Conservation (phyloP, 768 basidiomycete species). For the Panaeolus papilionaceus region DNA sequence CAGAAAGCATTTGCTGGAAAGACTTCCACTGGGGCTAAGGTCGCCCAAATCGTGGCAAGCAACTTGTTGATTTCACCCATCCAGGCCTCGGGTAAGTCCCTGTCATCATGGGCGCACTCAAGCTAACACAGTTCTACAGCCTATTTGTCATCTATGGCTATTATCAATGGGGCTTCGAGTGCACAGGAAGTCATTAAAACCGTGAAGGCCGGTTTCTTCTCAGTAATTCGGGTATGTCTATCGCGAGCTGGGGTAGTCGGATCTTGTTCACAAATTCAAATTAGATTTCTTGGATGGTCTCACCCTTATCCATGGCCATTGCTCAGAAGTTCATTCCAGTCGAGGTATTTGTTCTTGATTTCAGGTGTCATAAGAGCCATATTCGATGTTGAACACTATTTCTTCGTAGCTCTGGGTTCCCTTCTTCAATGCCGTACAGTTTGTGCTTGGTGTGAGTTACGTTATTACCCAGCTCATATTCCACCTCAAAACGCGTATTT, state of each 20-base stretch:
- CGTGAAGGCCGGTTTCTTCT: conserved; percentile 74
- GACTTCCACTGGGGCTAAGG: conserved; percentile 63
- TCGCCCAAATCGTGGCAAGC: conserved; percentile 78
- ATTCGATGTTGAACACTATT: neutral
- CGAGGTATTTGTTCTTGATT: conserved; percentile 49
- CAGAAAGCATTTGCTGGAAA: conserved; percentile 82
- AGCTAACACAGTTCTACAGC: conserved; percentile 40
- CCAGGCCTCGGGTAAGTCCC: conserved; percentile 63
- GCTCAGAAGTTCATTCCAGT: conserved; percentile 84
- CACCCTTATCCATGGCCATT: conserved; percentile 73
- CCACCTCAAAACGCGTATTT: conserved; percentile 18
- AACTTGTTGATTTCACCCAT: conserved; percentile 81
- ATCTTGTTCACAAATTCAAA: neutral
- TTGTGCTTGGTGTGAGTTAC: conserved; percentile 72
- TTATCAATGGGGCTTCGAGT: conserved; percentile 82
- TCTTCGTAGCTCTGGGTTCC: conserved; percentile 79
- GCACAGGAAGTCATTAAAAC: conserved; percentile 67
- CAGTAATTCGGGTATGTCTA: conserved; percentile 68
- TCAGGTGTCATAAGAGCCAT: conserved; percentile 17
- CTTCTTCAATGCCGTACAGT: conserved; percentile 83
- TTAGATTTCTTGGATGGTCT: conserved; percentile 82
- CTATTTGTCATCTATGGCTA: conserved; percentile 80
- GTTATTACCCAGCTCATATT: neutral
- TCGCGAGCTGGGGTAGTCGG: neutral
- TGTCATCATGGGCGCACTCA: neutral